Evolutionary conservation across 257 asterid species (phyloP).

Genomic region (Cinchona pubescens): DNA sequence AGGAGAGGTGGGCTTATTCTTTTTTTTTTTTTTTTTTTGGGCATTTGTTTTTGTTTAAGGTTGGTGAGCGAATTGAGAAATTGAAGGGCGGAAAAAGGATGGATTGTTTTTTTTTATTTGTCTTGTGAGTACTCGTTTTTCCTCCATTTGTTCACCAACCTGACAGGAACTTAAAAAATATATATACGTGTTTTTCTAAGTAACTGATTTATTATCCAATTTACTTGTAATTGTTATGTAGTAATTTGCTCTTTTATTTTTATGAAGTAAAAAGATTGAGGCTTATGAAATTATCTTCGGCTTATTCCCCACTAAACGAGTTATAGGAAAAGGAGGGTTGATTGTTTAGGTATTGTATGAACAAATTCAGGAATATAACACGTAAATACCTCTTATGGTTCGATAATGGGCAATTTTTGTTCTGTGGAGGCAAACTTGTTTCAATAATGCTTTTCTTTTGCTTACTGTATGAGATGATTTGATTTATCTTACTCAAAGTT

Average conservation of each 20-base stretch:
- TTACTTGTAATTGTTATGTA: background rate
- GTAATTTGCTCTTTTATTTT: background rate
- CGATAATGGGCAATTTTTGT: background rate
- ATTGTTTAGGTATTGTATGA: background rate
- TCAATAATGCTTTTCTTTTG: background rate
- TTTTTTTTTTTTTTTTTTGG: background rate
- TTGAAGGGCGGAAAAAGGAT: background rate
- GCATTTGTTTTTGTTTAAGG: background rate
- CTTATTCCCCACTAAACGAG: background rate
- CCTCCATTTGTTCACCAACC: constrained; percentile 21
- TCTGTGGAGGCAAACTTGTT: background rate
- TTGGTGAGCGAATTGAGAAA: constrained; percentile 29
- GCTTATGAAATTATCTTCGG: background rate
- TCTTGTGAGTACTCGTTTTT: background rate
- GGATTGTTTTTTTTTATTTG: background rate
- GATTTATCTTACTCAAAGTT: background rate
- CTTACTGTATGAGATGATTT: background rate
- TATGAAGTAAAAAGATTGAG: background rate
- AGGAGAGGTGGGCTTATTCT: constrained; percentile 43
- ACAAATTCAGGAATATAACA: background rate
- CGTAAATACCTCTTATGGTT: background rate
- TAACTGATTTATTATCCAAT: background rate
- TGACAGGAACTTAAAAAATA: background rate
- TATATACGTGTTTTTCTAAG: background rate
- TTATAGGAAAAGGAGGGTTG: background rate